These are phyloP conservation scores for Kuraishia piskuri DNA, from an alignment of 805 yeast genomes.

Conservation along the genomic window DNA sequence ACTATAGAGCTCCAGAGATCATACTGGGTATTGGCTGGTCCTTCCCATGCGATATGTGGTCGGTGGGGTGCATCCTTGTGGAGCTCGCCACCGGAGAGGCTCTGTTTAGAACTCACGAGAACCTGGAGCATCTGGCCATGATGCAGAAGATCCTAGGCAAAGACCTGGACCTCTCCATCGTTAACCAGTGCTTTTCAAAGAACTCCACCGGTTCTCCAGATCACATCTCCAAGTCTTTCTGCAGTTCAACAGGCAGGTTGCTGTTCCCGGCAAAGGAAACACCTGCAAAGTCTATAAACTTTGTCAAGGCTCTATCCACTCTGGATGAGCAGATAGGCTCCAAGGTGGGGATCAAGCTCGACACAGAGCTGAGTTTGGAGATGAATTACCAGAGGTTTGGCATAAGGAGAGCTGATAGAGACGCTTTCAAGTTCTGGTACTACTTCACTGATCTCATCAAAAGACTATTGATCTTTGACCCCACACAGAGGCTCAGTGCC, in stretches of 20 bases:
- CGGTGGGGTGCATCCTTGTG: slow-evolving; percentile 86
- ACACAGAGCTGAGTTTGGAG: slow-evolving; percentile 13
- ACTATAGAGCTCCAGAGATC: slow-evolving; percentile 95
- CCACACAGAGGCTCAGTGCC: slow-evolving; percentile 42
- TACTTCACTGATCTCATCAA: slow-evolving; percentile 51
- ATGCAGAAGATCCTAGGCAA: slow-evolving; percentile 73
- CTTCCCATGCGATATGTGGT: slow-evolving; percentile 95
- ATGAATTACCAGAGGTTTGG: slow-evolving; percentile 15
- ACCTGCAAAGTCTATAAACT: slow-evolving; percentile 24
- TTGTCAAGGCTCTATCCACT: slow-evolving; percentile 22
- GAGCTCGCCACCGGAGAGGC: slow-evolving; percentile 94
- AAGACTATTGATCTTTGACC: slow-evolving; percentile 39
- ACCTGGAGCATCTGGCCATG: slow-evolving; percentile 89
- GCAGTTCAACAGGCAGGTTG: slow-evolving; percentile 19
- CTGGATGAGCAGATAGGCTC: slow-evolving; percentile 19
- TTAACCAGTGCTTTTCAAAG: slow-evolving; percentile 20
- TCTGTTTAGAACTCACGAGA: slow-evolving; percentile 89
- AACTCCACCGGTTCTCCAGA: slow-evolving; percentile 3
- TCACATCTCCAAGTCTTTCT: slow-evolving; percentile 21
- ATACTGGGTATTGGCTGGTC: slow-evolving; percentile 96
- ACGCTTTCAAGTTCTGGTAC: slow-evolving; percentile 77
- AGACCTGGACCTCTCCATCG: slow-evolving; percentile 32
- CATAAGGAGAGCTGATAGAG: slow-evolving; percentile 30
- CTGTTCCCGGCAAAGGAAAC: slow-evolving; percentile 28
- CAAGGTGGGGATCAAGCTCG: slow-evolving; percentile 20